These are phyloP conservation scores for Cyberlindnera bimundalis DNA, from an alignment of 805 yeast genomes.

Conservation along the genomic window DNA sequence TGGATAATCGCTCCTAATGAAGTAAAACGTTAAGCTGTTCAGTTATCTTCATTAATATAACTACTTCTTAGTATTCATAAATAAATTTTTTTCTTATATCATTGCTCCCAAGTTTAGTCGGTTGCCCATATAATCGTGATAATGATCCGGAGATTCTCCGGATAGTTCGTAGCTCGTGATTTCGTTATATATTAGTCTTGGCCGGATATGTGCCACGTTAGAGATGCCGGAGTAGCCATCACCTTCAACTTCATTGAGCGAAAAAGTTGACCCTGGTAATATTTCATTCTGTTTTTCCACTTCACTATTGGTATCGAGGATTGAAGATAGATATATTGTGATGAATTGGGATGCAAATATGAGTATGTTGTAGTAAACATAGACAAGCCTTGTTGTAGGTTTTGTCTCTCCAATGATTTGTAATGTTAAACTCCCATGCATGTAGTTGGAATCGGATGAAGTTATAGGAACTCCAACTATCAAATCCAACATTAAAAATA, in stretches of 20 bases:
- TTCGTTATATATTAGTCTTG: slow-evolving; percentile 27
- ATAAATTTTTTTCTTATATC: not conserved
- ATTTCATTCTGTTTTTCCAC: slow-evolving; percentile 28
- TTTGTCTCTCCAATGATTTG: slow-evolving; percentile 47
- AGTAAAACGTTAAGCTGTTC: too few species aligned
- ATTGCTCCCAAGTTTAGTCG: slow-evolving; percentile 8
- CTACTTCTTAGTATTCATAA: too few species aligned
- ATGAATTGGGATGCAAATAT: slow-evolving; percentile 31
- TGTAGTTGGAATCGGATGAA: slow-evolving; percentile 1
- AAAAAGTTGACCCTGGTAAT: slow-evolving; percentile 26
- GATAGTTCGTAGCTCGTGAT: slow-evolving; percentile 18
- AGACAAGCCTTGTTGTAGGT: slow-evolving; percentile 27
- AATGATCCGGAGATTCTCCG: slow-evolving; percentile 8
- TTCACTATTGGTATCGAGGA: slow-evolving; percentile 31
- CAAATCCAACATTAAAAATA: slow-evolving; percentile 35
- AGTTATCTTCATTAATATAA: too few species aligned
- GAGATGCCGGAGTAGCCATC: slow-evolving; percentile 48
- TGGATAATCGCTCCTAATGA: too few species aligned
- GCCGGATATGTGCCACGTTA: slow-evolving; percentile 34
- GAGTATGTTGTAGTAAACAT: slow-evolving; percentile 30
- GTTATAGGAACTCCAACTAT: slow-evolving; percentile 28
- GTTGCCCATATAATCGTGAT: slow-evolving; percentile 16
- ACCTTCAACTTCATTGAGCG: slow-evolving; percentile 23
- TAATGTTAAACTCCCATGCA: slow-evolving; percentile 37
- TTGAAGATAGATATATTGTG: slow-evolving; percentile 28